Conservation (phyloP, 805 yeast species). For the Wickerhamiella slavikovae region DNA sequence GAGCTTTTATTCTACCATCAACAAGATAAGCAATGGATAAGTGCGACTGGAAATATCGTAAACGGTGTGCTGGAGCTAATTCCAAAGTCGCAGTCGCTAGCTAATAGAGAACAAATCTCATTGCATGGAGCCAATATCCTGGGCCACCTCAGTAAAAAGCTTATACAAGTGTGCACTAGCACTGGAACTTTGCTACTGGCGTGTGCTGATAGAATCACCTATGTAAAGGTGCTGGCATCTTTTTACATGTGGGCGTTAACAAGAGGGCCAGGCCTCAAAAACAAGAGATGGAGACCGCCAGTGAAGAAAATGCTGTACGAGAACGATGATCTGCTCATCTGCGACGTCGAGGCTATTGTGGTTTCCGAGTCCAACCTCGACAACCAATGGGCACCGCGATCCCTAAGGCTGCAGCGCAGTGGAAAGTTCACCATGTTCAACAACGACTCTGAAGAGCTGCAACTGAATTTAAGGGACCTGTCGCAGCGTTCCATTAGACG, state of each 20-base stretch:
- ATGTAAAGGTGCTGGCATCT: slow-evolving; percentile 5
- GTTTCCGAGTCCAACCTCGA: slow-evolving; percentile 3
- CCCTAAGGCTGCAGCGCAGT: slow-evolving; percentile 6
- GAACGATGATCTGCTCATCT: slow-evolving; percentile 6
- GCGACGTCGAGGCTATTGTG: slow-evolving; percentile 9
- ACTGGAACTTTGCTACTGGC: slow-evolving; percentile 4
- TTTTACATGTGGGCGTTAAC: slow-evolving; percentile 8
- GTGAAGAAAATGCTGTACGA: slow-evolving; percentile 1
- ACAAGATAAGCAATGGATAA: slow-evolving; percentile 8
- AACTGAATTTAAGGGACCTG: slow-evolving; percentile 6
- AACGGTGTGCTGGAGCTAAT: slow-evolving; percentile 2
- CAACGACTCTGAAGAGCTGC: slow-evolving; percentile 3
- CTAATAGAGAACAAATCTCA: too few species aligned
- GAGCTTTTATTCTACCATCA: slow-evolving; percentile 6
- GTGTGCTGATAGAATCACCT: slow-evolving; percentile 1
- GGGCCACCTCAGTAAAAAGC: slow-evolving; percentile 8
- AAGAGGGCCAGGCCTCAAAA: slow-evolving; percentile 8
- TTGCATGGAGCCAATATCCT: slow-evolving; percentile 7
- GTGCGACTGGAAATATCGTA: slow-evolving; percentile 3
- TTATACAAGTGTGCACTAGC: slow-evolving; percentile 5
- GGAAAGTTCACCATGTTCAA: slow-evolving; percentile 8
- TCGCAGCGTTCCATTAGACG: slow-evolving; percentile 4
- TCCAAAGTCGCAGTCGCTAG: slow-evolving; percentile 3
- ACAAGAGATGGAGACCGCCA: slow-evolving; percentile 10
- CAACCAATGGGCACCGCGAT: slow-evolving; percentile 7